phyloP scores from a whole-genome alignment of 1,284 basidiomycete species.

The Malassezia cuniculi region DNA sequence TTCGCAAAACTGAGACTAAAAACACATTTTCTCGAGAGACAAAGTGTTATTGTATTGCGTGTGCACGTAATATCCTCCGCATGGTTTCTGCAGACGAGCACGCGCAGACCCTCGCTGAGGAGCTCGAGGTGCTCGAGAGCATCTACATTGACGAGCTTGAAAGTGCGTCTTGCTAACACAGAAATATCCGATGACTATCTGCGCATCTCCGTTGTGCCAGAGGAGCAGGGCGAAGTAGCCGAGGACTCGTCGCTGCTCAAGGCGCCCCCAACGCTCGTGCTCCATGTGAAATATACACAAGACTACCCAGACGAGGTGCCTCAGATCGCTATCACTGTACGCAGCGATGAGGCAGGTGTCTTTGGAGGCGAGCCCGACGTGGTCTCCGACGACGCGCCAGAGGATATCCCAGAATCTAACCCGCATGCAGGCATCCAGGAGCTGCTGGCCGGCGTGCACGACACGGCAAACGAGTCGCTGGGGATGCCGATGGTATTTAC shows the following conservation, averaged over 20 bases:
- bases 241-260: no score
- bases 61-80: no score
- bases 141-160: slow-evolving; percentile 88
- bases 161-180: slow-evolving; percentile 60
- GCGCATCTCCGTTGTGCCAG: slow-evolving; percentile 75
- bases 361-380: no score
- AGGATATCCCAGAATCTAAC: slow-evolving; percentile 1
- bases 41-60: no score
- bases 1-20: no score
- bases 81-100: slow-evolving; percentile 44
- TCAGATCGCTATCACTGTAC: slow-evolving; percentile 56
- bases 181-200: slow-evolving; percentile 71
- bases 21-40: no score
- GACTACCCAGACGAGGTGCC: slow-evolving; percentile 67
- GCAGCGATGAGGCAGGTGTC: slow-evolving; percentile 47
- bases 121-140: slow-evolving; percentile 86
- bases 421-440: slow-evolving; percentile 43
- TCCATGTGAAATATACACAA: slow-evolving; percentile 60
- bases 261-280: slow-evolving; percentile 39
- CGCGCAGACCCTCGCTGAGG: slow-evolving; percentile 54
- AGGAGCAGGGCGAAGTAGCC: slow-evolving; percentile 53
- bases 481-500: slow-evolving; percentile 99
- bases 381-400: slow-evolving; percentile 8
- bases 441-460: slow-evolving; percentile 48
- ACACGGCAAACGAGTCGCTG: slow-evolving; percentile 71